phyloP scores from a whole-genome alignment of 768 basidiomycete genomes.

The Lactarius hengduanensis region DNA sequence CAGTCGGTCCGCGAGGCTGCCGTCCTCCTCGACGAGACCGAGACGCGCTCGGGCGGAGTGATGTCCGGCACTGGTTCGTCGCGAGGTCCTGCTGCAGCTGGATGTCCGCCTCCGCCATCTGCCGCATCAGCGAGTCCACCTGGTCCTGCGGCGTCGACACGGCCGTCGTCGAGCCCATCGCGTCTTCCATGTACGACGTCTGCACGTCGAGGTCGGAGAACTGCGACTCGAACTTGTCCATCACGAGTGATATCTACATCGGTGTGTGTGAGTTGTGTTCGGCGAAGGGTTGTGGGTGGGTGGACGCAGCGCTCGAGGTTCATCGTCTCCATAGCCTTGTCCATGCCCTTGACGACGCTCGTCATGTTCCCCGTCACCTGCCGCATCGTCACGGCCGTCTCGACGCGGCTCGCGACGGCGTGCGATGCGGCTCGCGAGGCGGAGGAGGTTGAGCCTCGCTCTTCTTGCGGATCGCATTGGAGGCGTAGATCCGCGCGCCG shows the following conservation, averaged over 20 bases:
- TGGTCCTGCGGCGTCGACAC: slow-evolving; percentile 96
- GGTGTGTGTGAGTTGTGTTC: background rate
- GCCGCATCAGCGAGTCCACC: slow-evolving; percentile 86
- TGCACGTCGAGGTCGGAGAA: slow-evolving; percentile 98
- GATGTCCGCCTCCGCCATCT: slow-evolving; percentile 95
- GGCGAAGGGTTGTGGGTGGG: slow-evolving; percentile 1
- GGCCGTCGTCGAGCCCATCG: slow-evolving; percentile 92
- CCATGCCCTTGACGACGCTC: slow-evolving; percentile 96
- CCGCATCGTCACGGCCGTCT: slow-evolving; percentile 98
- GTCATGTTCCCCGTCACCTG: slow-evolving; percentile 97
- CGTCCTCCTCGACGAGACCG: slow-evolving; percentile 68
- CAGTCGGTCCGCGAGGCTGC: slow-evolving; percentile 79
- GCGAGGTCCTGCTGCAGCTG: slow-evolving; percentile 91
- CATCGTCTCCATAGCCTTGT: slow-evolving; percentile 99
- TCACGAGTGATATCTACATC: slow-evolving; percentile 87
- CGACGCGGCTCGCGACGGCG: slow-evolving; percentile 93
- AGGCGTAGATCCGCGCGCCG: slow-evolving; percentile 96
- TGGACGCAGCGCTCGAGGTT: slow-evolving; percentile 84
- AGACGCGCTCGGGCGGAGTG: slow-evolving; percentile 43
- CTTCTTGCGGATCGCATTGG: slow-evolving; percentile 98
- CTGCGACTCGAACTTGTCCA: slow-evolving; percentile 98
- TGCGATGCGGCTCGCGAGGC: slow-evolving; percentile 91
- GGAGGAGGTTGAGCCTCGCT: slow-evolving; percentile 89
- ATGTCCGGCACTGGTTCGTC: slow-evolving; percentile 65
- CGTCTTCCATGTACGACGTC: slow-evolving; percentile 96